Base-by-base conservation (phyloP, 2,329 filamentous ascomycete species). In the Atkinsonella texensis region DNA sequence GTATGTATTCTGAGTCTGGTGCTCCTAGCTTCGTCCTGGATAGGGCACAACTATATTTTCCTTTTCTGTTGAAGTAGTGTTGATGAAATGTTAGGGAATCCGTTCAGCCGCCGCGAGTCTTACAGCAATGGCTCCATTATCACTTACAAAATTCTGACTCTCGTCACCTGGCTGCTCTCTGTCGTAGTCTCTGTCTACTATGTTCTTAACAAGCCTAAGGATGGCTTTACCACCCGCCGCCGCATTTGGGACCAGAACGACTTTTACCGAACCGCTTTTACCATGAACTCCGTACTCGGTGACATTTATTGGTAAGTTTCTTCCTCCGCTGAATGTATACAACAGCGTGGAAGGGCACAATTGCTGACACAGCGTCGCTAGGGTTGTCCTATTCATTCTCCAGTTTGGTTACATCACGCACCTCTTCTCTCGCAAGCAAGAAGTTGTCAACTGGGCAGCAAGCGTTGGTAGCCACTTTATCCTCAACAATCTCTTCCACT, bases 401-500 rank as follows among this genome's bases (percentile, higher is more conserved):
- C 89, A 95, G 65, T 70, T 84, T 50, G 81, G 78, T 59, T 95
- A 94, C 67, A 74, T 89, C 54, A 79, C 75, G 60, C 81, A 88
- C 60, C 80, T 95, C 57, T 94, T 89, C 74, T 83, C 81, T 46
- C 72, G 74, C 57, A 79, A 84, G 58, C 63, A 74, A 45, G 77
- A 79, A 31, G 74, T 79, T 50, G 79, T 88, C 56, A 78, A 80
- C 54, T 76, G 81, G 15, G 87, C 89, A 20, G 85, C 84, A 57
- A 83, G 86, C 58, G 84, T 94, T 13, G 89, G 87, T 54, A 78
- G 80, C 59, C 87, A 95, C 73, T 95, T 91, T 68, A 89, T 94
- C 65, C 65, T 85, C 60, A 86, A 89, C 75, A 95, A 95, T 68
- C 71, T 95, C 42, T 76, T 95, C 54, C 80, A 89, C 66, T 85